These are phyloP conservation scores for Colletotrichum musicola DNA, from an alignment of 2,329 filamentous ascomycete genomes.

Conservation along the genomic window DNA sequence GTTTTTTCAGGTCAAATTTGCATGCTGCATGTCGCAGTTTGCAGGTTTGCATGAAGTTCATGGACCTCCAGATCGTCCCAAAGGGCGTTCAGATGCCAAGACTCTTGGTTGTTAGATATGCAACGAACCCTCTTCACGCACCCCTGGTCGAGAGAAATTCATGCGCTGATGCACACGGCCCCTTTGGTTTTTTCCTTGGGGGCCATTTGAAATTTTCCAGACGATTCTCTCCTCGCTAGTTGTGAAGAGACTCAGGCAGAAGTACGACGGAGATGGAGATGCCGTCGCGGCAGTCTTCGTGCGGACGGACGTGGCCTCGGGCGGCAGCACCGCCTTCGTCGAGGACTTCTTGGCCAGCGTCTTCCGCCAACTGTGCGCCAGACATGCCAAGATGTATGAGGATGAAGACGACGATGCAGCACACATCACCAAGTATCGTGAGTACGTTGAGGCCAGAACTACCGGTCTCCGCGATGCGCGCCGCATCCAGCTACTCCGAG, in stretches of 20 bases:
- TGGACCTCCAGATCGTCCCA: slow-evolving; percentile 22
- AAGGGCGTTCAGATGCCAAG: slow-evolving; percentile 22
- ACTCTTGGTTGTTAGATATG: neutral
- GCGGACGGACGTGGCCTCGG: neutral
- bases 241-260: neutral
- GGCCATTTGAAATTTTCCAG: neutral
- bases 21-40: neutral
- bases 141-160: neutral
- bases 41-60: slow-evolving; percentile 20
- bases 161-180: slow-evolving; percentile 1
- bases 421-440: slow-evolving; percentile 2
- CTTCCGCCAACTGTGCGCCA: slow-evolving; percentile 16
- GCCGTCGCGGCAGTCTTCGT: slow-evolving; percentile 3
- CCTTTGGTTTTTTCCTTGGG: neutral
- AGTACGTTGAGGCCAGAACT: slow-evolving; percentile 17
- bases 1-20: neutral
- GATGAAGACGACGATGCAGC: neutral
- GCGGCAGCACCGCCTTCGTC: neutral
- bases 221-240: neutral
- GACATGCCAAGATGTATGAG: neutral
- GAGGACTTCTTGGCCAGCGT: neutral
- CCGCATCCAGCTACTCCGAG: slow-evolving; percentile 19
- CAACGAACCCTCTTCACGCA: neutral
- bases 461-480: slow-evolving; percentile 32
- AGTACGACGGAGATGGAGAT: neutral